phyloP scores from a whole-genome alignment of 164 flowering plant genomes.

The Nelumbo lutea region DNA sequence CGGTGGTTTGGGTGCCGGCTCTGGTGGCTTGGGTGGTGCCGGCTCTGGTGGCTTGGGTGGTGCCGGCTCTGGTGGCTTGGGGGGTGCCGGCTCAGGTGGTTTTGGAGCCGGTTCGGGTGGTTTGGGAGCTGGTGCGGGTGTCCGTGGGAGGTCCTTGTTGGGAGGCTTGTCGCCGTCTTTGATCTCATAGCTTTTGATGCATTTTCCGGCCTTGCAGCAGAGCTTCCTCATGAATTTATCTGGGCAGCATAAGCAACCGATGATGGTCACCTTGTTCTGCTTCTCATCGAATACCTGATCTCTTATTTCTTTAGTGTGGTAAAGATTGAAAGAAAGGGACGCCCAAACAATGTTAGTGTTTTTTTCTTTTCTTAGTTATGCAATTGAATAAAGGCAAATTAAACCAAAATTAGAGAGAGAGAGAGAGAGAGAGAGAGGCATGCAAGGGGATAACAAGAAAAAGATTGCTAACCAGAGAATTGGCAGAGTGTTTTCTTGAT shows the following conservation, averaged over 20 bases:
- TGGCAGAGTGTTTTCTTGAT: conserved; percentile 33
- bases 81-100: background rate
- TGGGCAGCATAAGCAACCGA: conserved; percentile 53
- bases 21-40: background rate
- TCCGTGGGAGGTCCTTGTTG: conserved; percentile 11
- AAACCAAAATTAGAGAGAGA: too few relatives aligned
- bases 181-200: conserved; percentile 52
- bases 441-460: background rate
- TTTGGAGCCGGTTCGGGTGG: background rate
- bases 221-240: conserved; percentile 47
- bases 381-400: too few relatives aligned
- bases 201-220: conserved; percentile 36
- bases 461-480: conserved; percentile 22
- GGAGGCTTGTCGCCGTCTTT: background rate
- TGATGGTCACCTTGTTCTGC: conserved; percentile 45
- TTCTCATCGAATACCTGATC: conserved; percentile 53
- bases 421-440: too few relatives aligned
- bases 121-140: background rate
- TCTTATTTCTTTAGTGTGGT: conserved; percentile 45
- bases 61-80: background rate
- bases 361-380: conserved; percentile 20
- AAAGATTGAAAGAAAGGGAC: background rate
- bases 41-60: background rate
- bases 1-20: background rate
- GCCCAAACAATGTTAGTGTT: conserved; percentile 18